These are phyloP conservation scores for Phycomyces blakesleeanus DNA, from an alignment of 192 early-diverging fungal species.

Conservation along the genomic window DNA sequence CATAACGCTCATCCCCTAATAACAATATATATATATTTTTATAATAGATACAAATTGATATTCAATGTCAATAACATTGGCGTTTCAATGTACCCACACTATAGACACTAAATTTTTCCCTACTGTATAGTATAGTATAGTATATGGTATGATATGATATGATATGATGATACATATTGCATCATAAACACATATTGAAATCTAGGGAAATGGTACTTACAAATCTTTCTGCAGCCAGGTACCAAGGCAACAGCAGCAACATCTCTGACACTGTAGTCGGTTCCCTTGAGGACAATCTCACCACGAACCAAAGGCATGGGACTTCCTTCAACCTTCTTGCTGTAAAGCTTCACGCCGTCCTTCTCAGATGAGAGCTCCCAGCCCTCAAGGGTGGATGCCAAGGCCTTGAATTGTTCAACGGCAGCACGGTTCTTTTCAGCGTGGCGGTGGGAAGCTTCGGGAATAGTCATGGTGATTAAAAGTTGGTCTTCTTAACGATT, in stretches of 20 bases:
- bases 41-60: too few species aligned
- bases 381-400: conserved; percentile 38
- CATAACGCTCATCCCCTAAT: conserved; percentile 37
- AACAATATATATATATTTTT: too few species aligned
- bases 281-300: conserved; percentile 38
- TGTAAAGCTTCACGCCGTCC: conserved; percentile 47
- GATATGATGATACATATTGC: too few species aligned
- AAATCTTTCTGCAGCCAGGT: conserved; percentile 44
- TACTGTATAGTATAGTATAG: too few species aligned
- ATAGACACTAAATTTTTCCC: too few species aligned
- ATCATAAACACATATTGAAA: too few species aligned
- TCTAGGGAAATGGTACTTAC: too few species aligned
- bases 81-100: neutral
- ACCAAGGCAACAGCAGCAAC: conserved; percentile 42
- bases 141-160: too few species aligned
- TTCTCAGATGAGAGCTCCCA: conserved; percentile 47
- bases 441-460: conserved; percentile 35
- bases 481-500: too few species aligned
- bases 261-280: conserved; percentile 39
- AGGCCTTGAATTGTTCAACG: conserved; percentile 40
- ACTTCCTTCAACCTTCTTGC: conserved; percentile 33
- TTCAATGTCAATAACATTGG: neutral
- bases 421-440: conserved; percentile 28
- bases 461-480: conserved; percentile 24
- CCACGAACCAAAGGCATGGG: conserved; percentile 49